These are phyloP conservation scores for Neodidymelliopsis sp. DNA, from an alignment of 2,329 filamentous ascomycete genomes.

Conservation along the genomic window DNA sequence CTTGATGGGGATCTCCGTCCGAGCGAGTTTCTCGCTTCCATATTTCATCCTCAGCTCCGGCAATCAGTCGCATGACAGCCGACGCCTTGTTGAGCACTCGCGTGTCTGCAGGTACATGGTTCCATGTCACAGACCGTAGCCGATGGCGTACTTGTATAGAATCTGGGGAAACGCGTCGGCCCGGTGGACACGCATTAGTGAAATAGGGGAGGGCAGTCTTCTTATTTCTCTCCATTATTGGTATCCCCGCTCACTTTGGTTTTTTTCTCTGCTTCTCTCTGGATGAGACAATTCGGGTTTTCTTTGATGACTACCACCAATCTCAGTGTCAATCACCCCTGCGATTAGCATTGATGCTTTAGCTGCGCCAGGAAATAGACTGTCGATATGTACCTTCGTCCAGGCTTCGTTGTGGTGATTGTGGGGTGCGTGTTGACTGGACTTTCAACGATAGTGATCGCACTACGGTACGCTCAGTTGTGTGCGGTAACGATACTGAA, in stretches of 20 bases:
- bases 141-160: conserved; percentile 24
- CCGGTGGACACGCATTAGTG: not conserved
- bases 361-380: not conserved
- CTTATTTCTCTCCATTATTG: conserved; percentile 7
- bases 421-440: conserved; percentile 45
- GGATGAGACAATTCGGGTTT: not conserved
- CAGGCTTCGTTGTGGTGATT: conserved; percentile 46
- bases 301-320: not conserved
- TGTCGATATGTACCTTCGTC: conserved; percentile 38
- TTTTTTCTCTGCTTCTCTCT: not conserved
- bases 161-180: conserved; percentile 29
- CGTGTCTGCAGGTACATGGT: conserved; percentile 22
- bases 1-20: conserved; percentile 5
- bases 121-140: conserved; percentile 20
- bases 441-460: conserved; percentile 44
- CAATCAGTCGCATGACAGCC: conserved; percentile 21
- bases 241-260: not conserved
- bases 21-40: conserved; percentile 1
- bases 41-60: conserved; percentile 6
- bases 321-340: not conserved
- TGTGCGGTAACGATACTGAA: not conserved
- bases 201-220: conserved; percentile 12
- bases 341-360: conserved; percentile 2
- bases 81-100: conserved; percentile 15
- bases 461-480: conserved; percentile 34